Base-by-base conservation (phyloP, 2,329 filamentous ascomycete species). In the Botrytis squamosa region DNA sequence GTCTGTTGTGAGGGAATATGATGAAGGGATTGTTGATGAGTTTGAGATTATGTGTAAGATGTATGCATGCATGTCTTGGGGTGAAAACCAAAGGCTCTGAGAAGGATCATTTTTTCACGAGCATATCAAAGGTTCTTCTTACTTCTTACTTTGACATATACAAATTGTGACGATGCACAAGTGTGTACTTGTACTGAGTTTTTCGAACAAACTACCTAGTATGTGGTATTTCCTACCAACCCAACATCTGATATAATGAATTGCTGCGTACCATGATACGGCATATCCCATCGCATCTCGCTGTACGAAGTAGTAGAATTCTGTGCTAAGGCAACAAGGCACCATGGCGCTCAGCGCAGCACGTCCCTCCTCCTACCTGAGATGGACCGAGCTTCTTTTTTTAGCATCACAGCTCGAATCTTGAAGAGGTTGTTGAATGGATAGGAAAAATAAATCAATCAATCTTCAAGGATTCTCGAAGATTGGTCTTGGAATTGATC, bases 371-470 rank as follows among this genome's bases (percentile, higher is more conserved):
- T 29, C 29, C 29, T 29, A 16, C 10, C 49, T 29, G 52, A 33
- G 6, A 57, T 57, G 52, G 52, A 57, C 52, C 52, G 52, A 57
- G 52, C 52, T 57, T 29, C 52, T 57, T 57, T 57, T 57, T 57
- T 57, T 57, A 57, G 52, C n/a, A 57, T 57, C 52, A 57, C n/a
- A 57, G 52, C 52, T 57, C n/a, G 52, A 57, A 57, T 57, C n/a
- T 57, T 16, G 52, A 29, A 57, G 52, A 29, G 52, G 14, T 29
- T 57, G n/a, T 29, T 57, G n/a, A 29, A 29, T 18, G 52, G n/a
- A 29, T 29, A 57, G 29, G 29, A 57, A 29, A 29, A 49, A 49
- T 49, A 49, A 57, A 57, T 57, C 7, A 57, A 29, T 18, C n/a
- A 18, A 8, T 29, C n/a, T 29, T 57, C 14, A 57, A 29, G 14